Evolutionary conservation across 1,284 basidiomycete genomes (phyloP), one percentile per base, ranked within the genome.

Genomic region (Marasmius tenuissimus): DNA sequence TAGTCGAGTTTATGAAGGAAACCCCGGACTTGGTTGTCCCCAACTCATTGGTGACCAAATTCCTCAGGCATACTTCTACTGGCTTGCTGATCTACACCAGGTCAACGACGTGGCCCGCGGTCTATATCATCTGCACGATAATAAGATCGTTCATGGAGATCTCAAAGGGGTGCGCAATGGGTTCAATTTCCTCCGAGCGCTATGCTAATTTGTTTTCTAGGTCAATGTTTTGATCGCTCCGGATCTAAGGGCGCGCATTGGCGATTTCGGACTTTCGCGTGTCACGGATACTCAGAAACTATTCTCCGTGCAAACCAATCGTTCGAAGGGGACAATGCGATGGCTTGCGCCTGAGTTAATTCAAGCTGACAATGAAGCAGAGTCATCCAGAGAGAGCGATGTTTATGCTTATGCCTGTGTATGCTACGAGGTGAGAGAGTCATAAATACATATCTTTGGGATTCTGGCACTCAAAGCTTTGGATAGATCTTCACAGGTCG

Each of bases 401-500:
- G 47, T 45, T 22, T 57, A 48, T 42, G 56, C 56, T 20, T 57
- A 18, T 42, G 56, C 9, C 16, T 4, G 38, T 20, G 39, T 40
- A 16, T 27, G 22, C n/a, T 8, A 12, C 27, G 56, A 57, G 56
- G 56, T 42, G n/a, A 42, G 40, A 3, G 6, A 42, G n/a, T 12
- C 11, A 42, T 48, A 48, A 12, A 42, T 1, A 6, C 20, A 9
- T 48, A 6, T 4, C 12, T 20, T 48, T n/a, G 9, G 18, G n/a
- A 5, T n/a, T n/a, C 4, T 14, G 11, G 12, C 48, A 18, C n/a
- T 1, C 7, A 11, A 35, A 47, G 12, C n/a, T 18, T 1, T 48
- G 16, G 11, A 50, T n/a, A 57, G 56, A 35, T 48, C 47, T 48
- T 57, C 33, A 57, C 56, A 16, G 56, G 56, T 51, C 14, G 20